Base-by-base conservation (phyloP, 2,329 filamentous ascomycete genomes). In the Trichophyton equinum region DNA sequence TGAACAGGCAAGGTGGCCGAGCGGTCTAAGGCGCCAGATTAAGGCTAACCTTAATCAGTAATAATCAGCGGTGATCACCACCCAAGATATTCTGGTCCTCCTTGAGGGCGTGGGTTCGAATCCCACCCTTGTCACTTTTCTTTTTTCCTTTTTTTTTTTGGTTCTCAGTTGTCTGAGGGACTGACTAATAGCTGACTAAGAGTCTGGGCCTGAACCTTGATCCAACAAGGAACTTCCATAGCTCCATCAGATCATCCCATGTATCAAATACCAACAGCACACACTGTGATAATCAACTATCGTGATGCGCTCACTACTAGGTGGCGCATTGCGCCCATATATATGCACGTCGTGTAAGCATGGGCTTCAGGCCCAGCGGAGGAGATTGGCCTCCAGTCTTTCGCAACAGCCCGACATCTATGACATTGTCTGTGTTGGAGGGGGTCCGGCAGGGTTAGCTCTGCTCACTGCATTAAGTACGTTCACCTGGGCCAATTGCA, bases 351-450 rank as follows among this genome's bases (percentile, higher is more conserved):
- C 74, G 56, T 77, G 75, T 62, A 68, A 70, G 33, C 67, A 67
- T 58, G 69, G 67, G 38, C 61, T 65, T 40, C 65, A 64, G 30
- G 62, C 66, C 18, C 61, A 65, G 15, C 65, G 67, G 44, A 70
- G 74, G 59, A 66, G 63, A 56, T 74, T 75, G 57, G 69, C 67
- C 1, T 73, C 73, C 25, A 70, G 69, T 55, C 36, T 74, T 9
- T 68, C 70, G 13, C 62, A 71, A 55, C 68, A 71, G 58, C 83
- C 85, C 9, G 88, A 95, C 65, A 85, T 96, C 68, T 96, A 94
- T 77, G 91, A 96, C 81, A 87, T 96, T 36, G 89, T 96, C 64
- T 94, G 90, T 68, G 87, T 96, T 60, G 91, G 91, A 63, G 91
- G 91, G 64, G 91, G 91, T 4, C 91, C 91, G 25, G 91, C 91